Percentiles rank a stretch among this genome's conserved stretches.
These are phyloP conservation scores for Microthyrium microscopicum DNA, from an alignment of 2,329 filamentous ascomycete species.

Conservation along the genomic window DNA sequence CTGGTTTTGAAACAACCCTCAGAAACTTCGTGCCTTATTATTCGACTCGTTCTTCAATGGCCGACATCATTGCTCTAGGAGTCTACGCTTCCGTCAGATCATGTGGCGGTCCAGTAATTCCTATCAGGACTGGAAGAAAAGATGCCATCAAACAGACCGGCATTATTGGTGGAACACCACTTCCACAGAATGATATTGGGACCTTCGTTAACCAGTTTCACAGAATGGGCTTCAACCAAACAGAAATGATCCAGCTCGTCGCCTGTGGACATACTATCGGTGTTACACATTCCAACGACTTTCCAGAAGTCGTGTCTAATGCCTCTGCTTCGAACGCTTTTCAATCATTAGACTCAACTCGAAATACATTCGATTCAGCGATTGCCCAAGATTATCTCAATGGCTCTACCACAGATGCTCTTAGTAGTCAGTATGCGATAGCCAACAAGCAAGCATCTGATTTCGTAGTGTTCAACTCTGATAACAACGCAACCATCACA, in stretches of 20 bases:
- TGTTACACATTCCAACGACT: constrained; percentile 38
- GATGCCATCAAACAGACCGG: too few species aligned
- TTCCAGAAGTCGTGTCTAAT: constrained; percentile 34
- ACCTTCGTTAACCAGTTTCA: constrained; percentile 39
- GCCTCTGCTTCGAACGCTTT: constrained; percentile 29
- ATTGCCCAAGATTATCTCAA: constrained; percentile 40
- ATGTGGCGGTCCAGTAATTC: constrained; percentile 40
- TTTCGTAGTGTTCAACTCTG: constrained; percentile 37
- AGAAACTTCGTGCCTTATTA: constrained; percentile 37
- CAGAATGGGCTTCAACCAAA: constrained; percentile 38
- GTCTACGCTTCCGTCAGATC: constrained; percentile 41
- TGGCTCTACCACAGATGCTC: constrained; percentile 36
- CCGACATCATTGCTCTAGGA: constrained; percentile 42
- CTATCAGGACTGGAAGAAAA: constrained; percentile 37
- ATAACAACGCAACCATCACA: constrained; percentile 38
- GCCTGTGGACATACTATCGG: constrained; percentile 47
- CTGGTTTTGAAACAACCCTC: constrained; percentile 37
- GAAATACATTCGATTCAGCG: constrained; percentile 38
- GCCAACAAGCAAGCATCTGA: constrained; percentile 34
- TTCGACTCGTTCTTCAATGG: constrained; percentile 33
- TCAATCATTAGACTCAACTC: constrained; percentile 30
- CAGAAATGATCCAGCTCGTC: constrained; percentile 43
- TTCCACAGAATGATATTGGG: too few species aligned
- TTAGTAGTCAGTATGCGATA: constrained; percentile 36
- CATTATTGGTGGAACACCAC: too few species aligned